These are phyloP conservation scores for Pyrus bretschneideri DNA, from an alignment of 306 rosid genomes.

Conservation along the genomic window DNA sequence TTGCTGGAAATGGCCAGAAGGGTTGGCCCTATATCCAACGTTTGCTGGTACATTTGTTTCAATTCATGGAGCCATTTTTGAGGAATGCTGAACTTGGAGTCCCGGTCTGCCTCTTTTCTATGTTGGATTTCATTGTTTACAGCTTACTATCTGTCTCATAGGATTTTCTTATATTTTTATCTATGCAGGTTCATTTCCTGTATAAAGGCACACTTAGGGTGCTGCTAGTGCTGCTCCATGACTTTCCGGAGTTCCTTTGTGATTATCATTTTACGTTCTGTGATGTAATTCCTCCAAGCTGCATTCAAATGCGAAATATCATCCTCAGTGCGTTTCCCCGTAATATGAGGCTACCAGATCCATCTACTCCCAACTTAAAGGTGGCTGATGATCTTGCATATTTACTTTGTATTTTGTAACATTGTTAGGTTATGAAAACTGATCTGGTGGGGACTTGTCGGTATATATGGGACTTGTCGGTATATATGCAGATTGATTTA, in stretches of 20 bases:
- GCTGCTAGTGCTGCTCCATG: slow-evolving; percentile 91
- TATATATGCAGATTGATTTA: slow-evolving; percentile 69
- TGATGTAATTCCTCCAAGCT: slow-evolving; percentile 94
- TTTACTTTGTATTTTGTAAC: background rate
- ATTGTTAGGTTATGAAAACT: background rate
- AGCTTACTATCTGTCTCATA: background rate
- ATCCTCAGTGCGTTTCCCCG: slow-evolving; percentile 97
- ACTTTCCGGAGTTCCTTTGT: slow-evolving; percentile 92
- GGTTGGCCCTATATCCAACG: slow-evolving; percentile 90
- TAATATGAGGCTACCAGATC: slow-evolving; percentile 97
- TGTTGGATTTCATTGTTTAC: slow-evolving; percentile 8
- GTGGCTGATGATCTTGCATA: slow-evolving; percentile 23
- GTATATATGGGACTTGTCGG: slow-evolving; percentile 5
- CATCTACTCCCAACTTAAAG: slow-evolving; percentile 90
- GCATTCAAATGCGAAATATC: slow-evolving; percentile 96
- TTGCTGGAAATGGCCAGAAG: slow-evolving; percentile 79
- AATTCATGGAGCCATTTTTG: slow-evolving; percentile 93
- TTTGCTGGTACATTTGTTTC: slow-evolving; percentile 87
- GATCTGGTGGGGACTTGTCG: slow-evolving; percentile 3
- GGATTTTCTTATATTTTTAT: background rate
- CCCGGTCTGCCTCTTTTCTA: slow-evolving; percentile 44
- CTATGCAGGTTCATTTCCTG: slow-evolving; percentile 66
- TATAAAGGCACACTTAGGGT: slow-evolving; percentile 96
- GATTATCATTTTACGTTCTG: slow-evolving; percentile 96
- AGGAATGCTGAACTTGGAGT: slow-evolving; percentile 91